Evolutionary conservation across 495 filamentous ascomycete genomes (phyloP).

Genomic region (Aspergillus steynii): DNA sequence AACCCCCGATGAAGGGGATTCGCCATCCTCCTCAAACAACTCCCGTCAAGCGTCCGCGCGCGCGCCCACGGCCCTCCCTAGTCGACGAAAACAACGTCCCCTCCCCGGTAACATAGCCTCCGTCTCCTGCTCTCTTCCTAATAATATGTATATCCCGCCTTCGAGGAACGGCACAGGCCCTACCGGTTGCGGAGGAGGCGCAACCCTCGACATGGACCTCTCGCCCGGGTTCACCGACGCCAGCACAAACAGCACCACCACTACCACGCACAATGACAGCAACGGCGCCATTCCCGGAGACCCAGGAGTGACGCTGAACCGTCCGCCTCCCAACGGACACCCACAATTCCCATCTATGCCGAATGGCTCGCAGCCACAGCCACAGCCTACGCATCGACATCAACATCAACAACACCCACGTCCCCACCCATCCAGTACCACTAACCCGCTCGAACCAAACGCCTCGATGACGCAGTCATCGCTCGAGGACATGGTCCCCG

Average conservation of each 20-base stretch:
- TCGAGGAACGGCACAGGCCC: background rate
- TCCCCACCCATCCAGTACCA: background rate
- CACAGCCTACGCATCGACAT: conserved; percentile 1
- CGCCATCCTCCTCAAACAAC: background rate
- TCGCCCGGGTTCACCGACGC: conserved; percentile 16
- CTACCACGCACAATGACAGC: background rate
- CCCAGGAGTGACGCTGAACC: background rate
- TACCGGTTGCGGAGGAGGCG: background rate
- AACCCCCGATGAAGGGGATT: background rate
- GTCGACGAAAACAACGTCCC: conserved; percentile 3
- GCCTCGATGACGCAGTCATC: background rate
- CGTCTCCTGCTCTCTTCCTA: background rate
- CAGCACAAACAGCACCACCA: conserved; percentile 7
- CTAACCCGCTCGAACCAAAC: background rate
- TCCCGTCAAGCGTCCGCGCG: conserved; percentile 1
- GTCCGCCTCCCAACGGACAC: background rate
- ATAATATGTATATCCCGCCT: background rate
- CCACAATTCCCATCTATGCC: conserved; percentile 5
- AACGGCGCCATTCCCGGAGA: background rate
- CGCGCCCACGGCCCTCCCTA: background rate
- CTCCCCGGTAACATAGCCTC: background rate
- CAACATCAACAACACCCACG: conserved; percentile 2
- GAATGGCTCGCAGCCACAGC: conserved; percentile 1
- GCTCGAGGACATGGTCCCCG: conserved; percentile 1
- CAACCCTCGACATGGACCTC: conserved; percentile 11